phyloP scores from a whole-genome alignment of 2,329 filamentous ascomycete species.

The Chrysosporium keratinophilum region DNA sequence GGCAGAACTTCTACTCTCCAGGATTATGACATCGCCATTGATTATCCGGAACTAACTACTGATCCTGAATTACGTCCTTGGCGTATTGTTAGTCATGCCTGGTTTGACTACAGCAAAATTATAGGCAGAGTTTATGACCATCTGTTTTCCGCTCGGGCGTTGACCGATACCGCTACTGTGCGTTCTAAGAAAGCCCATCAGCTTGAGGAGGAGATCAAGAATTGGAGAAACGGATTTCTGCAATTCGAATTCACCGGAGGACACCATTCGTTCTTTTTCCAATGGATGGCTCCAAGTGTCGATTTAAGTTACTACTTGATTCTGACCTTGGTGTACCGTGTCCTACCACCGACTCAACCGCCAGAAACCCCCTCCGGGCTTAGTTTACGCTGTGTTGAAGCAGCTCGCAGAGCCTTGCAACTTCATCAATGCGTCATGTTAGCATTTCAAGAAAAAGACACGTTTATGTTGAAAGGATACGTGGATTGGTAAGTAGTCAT shows the following conservation, averaged over 20 bases:
- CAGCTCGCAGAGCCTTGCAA: constrained; percentile 29
- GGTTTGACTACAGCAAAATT: constrained; percentile 48
- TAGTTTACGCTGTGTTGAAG: constrained; percentile 29
- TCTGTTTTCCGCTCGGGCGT: constrained; percentile 39
- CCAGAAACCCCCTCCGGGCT: constrained; percentile 25
- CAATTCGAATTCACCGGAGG: constrained; percentile 15
- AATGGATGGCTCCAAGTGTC: constrained; percentile 24
- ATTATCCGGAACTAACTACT: constrained; percentile 26
- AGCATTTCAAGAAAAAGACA: constrained; percentile 22
- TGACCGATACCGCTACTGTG: constrained; percentile 21
- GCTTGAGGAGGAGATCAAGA: constrained; percentile 23
- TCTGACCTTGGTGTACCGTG: constrained; percentile 33
- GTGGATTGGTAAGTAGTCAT: constrained; percentile 26
- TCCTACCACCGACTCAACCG: constrained; percentile 25
- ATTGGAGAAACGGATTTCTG: constrained; percentile 11
- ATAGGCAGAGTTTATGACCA: constrained; percentile 51
- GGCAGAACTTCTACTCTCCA: constrained; percentile 50
- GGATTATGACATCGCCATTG: constrained; percentile 50
- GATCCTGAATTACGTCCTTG: constrained; percentile 26
- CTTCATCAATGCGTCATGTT: constrained; percentile 25
- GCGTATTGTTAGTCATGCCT: constrained; percentile 42
- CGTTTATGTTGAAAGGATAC: constrained; percentile 26
- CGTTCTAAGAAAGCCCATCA: constrained; percentile 23
- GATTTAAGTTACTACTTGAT: constrained; percentile 30
- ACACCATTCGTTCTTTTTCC: constrained; percentile 19